Conservation (phyloP, 2,329 filamentous ascomycete species). For the Penicillium brasilianum region DNA sequence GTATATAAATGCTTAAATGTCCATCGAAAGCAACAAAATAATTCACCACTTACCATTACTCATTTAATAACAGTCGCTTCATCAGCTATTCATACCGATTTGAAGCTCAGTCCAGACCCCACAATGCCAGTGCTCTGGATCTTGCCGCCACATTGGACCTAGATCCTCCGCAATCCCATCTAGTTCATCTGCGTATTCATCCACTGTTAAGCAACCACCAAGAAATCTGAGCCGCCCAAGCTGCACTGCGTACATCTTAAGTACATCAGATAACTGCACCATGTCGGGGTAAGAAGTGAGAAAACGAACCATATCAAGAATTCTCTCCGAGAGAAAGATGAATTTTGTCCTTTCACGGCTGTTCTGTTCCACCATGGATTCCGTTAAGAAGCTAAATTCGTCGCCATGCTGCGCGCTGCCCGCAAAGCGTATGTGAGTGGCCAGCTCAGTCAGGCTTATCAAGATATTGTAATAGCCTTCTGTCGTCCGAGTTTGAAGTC, state of each 20-base stretch:
- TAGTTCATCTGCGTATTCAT: conserved; percentile 3
- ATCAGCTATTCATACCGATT: background rate
- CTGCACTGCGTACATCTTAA: conserved; percentile 6
- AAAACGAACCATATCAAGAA: background rate
- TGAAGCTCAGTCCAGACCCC: conserved; percentile 1
- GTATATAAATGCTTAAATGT: background rate
- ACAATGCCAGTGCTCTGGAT: conserved; percentile 4
- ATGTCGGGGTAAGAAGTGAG: conserved; percentile 2
- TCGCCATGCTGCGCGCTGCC: background rate
- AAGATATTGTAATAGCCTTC: background rate
- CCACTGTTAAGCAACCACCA: background rate
- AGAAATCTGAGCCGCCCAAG: conserved; percentile 1
- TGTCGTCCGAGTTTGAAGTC: background rate
- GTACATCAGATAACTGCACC: conserved; percentile 2
- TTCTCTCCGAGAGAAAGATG: background rate
- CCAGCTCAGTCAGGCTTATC: background rate
- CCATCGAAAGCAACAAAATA: background rate
- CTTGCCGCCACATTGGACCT: background rate
- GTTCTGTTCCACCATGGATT: background rate
- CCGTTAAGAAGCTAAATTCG: background rate
- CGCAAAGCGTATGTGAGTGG: background rate
- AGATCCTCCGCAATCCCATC: background rate
- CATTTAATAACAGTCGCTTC: background rate
- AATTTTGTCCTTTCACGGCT: background rate
- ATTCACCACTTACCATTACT: background rate